Conservation (phyloP, 768 basidiomycete species). For the Suillus cothurnatus region DNA sequence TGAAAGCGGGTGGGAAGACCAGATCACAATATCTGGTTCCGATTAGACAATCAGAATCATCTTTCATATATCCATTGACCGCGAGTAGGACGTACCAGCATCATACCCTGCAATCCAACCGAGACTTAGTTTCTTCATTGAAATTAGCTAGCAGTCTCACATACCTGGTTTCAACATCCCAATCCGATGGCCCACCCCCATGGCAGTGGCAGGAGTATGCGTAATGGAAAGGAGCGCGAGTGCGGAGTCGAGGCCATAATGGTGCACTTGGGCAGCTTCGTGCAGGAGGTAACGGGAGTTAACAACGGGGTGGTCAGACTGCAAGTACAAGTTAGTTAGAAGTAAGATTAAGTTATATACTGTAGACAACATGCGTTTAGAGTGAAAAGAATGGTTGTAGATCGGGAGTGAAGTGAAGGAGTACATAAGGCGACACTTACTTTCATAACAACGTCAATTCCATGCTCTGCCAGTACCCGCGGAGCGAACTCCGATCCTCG, state of each 20-base stretch:
- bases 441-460: slow-evolving; percentile 76
- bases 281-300: slow-evolving; percentile 70
- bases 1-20: slow-evolving; percentile 75
- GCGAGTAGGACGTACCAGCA: slow-evolving; percentile 35
- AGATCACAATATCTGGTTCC: slow-evolving; percentile 60
- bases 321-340: background rate
- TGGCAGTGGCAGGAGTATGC: slow-evolving; percentile 60
- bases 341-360: background rate
- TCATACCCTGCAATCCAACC: slow-evolving; percentile 41
- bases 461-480: slow-evolving; percentile 67
- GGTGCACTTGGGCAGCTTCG: slow-evolving; percentile 72
- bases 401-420: background rate
- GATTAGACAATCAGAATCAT: background rate
- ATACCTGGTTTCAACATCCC: slow-evolving; percentile 58
- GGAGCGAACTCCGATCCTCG: slow-evolving; percentile 81
- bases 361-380: background rate
- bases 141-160: background rate
- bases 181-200: slow-evolving; percentile 77
- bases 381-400: background rate
- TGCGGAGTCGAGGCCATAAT: slow-evolving; percentile 61
- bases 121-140: background rate
- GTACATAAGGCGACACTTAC: slow-evolving; percentile 31
- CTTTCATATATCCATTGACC: slow-evolving; percentile 1
- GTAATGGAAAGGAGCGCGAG: slow-evolving; percentile 69
- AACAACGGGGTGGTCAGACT: slow-evolving; percentile 61